Conservation (phyloP, 1,139 yeast species). For the Blastobotrys buckinghamii region DNA sequence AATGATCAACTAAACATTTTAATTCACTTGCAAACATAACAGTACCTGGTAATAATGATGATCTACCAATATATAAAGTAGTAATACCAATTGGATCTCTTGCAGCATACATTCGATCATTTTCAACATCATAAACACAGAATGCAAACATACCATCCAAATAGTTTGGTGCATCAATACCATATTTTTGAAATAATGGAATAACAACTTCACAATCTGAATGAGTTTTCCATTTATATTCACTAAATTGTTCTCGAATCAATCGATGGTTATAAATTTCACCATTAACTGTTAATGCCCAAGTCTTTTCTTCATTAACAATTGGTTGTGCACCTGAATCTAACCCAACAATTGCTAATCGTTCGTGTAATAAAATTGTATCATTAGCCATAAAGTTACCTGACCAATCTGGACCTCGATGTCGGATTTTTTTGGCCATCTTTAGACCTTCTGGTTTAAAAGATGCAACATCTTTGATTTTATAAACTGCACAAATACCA, state of each 20-base stretch:
- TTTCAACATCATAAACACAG: constrained; percentile 76
- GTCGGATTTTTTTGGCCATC: constrained; percentile 85
- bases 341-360: constrained; percentile 85
- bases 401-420: constrained; percentile 99
- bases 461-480: constrained; percentile 68
- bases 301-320: constrained; percentile 67
- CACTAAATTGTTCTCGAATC: constrained; percentile 65
- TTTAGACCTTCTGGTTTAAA: constrained; percentile 88
- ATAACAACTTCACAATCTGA: constrained; percentile 97
- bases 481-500: constrained; percentile 94
- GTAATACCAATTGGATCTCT: constrained; percentile 98
- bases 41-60: constrained; percentile 62
- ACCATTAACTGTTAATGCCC: constrained; percentile 84
- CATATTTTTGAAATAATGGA: constrained; percentile 84
- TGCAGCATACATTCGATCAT: constrained; percentile 90
- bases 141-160: constrained; percentile 98
- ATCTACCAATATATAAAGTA: constrained; percentile 90
- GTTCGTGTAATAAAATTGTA: constrained; percentile 82
- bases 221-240: constrained; percentile 75
- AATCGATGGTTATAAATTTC: constrained; percentile 96
- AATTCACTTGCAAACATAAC: constrained; percentile 90
- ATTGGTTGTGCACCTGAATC: constrained; percentile 98
- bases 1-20: constrained; percentile 88
- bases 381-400: constrained; percentile 77
- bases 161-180: constrained; percentile 80